Evolutionary conservation across 2,329 filamentous ascomycete species (phyloP), one percentile per base, ranked within the genome.

Genomic region (Sclerotinia minor): DNA sequence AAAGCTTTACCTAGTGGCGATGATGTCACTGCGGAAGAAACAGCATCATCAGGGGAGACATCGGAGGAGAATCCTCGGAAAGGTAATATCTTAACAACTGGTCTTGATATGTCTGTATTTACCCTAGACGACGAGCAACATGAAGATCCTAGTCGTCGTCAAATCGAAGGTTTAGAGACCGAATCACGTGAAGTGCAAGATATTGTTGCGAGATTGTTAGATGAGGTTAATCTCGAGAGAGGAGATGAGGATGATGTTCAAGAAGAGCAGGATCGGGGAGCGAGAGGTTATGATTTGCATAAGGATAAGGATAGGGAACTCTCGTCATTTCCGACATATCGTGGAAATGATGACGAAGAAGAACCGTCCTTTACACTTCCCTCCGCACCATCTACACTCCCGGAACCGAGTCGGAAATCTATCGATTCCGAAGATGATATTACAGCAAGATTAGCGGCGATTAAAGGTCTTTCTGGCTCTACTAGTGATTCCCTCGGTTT

Each of bases 41-140:
- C 67, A 24, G 2, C 64, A 15, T 44, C 63, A 19, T 44, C 49
- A 19, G 41, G 53, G 13, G 21, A 68, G 61, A 21, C 35, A 29
- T 52, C 49, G 3, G 24, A 45, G 32, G 19, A 54, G 8, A 15
- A 55, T 15, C 3, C n/a, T 2, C 17, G 35, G 7, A 71, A 81
- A 79, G 24, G 79, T 67, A 71, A 79, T 75, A 4, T 79, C 77
- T 41, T 76, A 50, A 73, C 71, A 3, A 69, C 70, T 49, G 73
- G 74, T 67, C 69, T 77, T 6, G 75, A 77, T 68, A 73, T 77
- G 72, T 75, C 74, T 35, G 71, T 71, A 21, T 77, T 76, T 68
- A 68, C 70, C 76, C 76, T 81, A 79, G 69, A 80, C 79, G 64
- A 82, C 73, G 69, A 81, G 79, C 54, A 81, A 68, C 72, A 80